Percentiles rank a stretch among this genome's conserved stretches.
Evolutionary conservation across 148 eudicot species (phyloP).

Genomic region (Nepenthes gracilis): DNA sequence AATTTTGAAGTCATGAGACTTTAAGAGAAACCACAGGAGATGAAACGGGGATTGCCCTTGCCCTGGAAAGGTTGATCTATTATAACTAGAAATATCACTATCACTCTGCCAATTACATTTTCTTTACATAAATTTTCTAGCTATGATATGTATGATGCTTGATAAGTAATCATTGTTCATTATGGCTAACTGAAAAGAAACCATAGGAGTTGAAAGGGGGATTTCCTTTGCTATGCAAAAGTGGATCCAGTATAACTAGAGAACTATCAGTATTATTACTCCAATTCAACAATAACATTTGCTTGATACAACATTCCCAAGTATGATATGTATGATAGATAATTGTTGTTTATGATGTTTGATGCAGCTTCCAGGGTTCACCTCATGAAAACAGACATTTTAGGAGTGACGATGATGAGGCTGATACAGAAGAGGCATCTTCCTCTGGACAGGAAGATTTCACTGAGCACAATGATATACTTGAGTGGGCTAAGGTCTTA

Average conservation of each 20-base stretch:
- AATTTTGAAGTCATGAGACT: no score
- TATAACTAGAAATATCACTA: background rate
- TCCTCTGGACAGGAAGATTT: slow-evolving; percentile 67
- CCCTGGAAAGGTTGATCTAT: no score
- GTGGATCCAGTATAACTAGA: background rate
- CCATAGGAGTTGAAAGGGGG: no score
- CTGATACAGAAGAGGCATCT: slow-evolving; percentile 73
- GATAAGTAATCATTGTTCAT: no score
- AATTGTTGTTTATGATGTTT: background rate
- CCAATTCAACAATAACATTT: background rate
- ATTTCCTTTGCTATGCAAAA: no score
- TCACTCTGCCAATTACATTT: background rate
- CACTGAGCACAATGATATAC: slow-evolving; percentile 61
- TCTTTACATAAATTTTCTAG: no score
- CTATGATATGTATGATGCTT: no score
- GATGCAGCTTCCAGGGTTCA: slow-evolving; percentile 66
- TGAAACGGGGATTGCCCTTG: no score
- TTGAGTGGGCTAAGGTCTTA: slow-evolving; percentile 92
- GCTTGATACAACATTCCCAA: background rate
- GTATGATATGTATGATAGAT: background rate
- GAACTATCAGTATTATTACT: no score
- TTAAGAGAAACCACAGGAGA: no score
- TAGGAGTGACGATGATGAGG: slow-evolving; percentile 62
- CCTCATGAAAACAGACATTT: slow-evolving; percentile 62
- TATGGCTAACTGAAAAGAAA: no score